Conservation (phyloP, 257 asterid species). For the Mitragyna speciosa region DNA sequence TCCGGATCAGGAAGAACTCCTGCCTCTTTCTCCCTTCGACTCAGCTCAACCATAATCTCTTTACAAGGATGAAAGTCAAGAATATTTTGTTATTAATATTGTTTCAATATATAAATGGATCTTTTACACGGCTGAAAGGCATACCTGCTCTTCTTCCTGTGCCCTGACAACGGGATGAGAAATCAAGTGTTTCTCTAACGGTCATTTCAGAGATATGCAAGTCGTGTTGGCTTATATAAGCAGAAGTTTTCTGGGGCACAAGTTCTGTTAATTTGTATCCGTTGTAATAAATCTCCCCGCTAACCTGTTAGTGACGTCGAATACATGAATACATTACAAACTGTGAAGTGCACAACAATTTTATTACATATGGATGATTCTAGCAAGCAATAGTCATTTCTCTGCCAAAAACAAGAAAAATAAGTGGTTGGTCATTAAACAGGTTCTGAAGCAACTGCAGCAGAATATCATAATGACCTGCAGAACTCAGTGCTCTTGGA, state of each 20-base stretch:
- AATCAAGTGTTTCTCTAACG: conserved; percentile 39
- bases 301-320: conserved; percentile 21
- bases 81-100: neutral
- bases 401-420: too few species aligned
- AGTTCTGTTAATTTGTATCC: conserved; percentile 32
- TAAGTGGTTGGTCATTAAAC: too few species aligned
- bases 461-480: too few species aligned
- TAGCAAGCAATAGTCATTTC: too few species aligned
- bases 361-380: too few species aligned
- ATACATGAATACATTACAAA: too few species aligned
- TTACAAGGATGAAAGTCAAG: neutral
- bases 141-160: conserved; percentile 32
- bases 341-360: too few species aligned
- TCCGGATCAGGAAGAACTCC: conserved; percentile 79
- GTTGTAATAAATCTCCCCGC: conserved; percentile 34
- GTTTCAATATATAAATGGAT: neutral
- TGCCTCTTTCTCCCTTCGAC: conserved; percentile 66
- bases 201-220: conserved; percentile 38
- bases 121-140: neutral
- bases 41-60: conserved; percentile 80
- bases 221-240: conserved; percentile 38
- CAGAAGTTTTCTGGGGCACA: conserved; percentile 36
- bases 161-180: conserved; percentile 40
- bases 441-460: too few species aligned
- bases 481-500: too few species aligned